Conservation (phyloP, 768 basidiomycete genomes). For the Rhodosporidiobolus odoratus region DNA sequence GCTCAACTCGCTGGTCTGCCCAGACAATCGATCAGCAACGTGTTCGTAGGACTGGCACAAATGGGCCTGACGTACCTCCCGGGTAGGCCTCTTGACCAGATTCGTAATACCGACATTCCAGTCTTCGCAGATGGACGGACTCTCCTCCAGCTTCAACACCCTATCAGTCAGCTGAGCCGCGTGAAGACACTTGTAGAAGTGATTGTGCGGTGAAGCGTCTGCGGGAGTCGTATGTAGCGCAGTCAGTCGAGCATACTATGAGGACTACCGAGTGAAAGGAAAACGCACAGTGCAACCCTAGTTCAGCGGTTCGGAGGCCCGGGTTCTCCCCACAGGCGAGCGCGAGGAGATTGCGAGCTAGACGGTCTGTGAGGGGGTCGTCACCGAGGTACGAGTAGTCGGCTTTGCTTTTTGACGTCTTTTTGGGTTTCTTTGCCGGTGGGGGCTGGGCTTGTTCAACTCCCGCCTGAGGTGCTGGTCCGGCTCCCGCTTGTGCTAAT, state of each 20-base stretch:
- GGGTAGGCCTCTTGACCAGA: conserved; percentile 1
- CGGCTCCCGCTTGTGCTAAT: neutral
- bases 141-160: neutral
- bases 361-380: neutral
- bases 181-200: neutral
- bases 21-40: too few species aligned
- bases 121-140: neutral
- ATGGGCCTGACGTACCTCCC: conserved; percentile 1
- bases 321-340: neutral
- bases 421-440: neutral
- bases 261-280: neutral
- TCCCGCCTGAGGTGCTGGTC: neutral
- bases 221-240: too few species aligned
- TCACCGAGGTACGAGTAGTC: neutral
- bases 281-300: conserved; percentile 1
- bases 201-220: neutral
- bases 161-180: neutral
- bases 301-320: neutral
- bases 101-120: conserved; percentile 19
- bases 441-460: neutral
- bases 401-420: neutral
- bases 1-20: too few species aligned
- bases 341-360: neutral
- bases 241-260: too few species aligned
- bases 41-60: too few species aligned